Base-by-base conservation (phyloP, 179 eudicot genomes). In the Drosera spatulata region DNA sequence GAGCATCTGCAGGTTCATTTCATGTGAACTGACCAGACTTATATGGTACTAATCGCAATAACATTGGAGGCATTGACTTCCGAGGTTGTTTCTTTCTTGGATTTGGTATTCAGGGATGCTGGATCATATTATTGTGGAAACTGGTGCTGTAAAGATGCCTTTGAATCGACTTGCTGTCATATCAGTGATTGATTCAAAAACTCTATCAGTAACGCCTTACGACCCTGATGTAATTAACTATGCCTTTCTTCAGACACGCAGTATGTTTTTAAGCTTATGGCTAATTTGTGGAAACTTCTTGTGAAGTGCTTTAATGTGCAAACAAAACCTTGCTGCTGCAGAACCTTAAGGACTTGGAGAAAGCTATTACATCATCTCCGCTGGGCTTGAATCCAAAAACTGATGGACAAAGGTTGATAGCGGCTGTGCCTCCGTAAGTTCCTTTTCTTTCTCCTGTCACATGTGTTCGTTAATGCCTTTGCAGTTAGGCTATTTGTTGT, bases 51-150 rank as follows among this genome's bases (percentile, higher is more conserved):
- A 22, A 22, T 22, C 33, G 33, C 33, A 22, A 1, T 22, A 22
- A 22, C 33, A 22, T 1, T 22, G 33, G 33, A 22, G 33, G 33
- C 33, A 22, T 22, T 22, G 33, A 22, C 33, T 22, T 22, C 33
- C 33, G 33, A 22, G 33, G 33, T 22, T 22, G 33, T 22, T 0
- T 22, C 33, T 22, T 22, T 22, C 33, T 22, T 22, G 33, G 33
- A 1, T 22, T 22, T 22, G 0, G 33, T 22, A 50, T 74, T 50
- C 79, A 91, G 97, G 97, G 56, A 91, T 91, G 91, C 84, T 91
- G 53, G 98, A 91, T 61, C 98, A 91, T 66, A 88, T 88, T 59
- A 82, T 91, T 49, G 96, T 91, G 58, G 95, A 88, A 66, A 73
- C 86, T 40, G 65, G 68, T 58, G 98, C 96, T 53, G 80, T 82